Base-by-base conservation (phyloP, 164 flowering plant genomes). In the Sedum album region DNA sequence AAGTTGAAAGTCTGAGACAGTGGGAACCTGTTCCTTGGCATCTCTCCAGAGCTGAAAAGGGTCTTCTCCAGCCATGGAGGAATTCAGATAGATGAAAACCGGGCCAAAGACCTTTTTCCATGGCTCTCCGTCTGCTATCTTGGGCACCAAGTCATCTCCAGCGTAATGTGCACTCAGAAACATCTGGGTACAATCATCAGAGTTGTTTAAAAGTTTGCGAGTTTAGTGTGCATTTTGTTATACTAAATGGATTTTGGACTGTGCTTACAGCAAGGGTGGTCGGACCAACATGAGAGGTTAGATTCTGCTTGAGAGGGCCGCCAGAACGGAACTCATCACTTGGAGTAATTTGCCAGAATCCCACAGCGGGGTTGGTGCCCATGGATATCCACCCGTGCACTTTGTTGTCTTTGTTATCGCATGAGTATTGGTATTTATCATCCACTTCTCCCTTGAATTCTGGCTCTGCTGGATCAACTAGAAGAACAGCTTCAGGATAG, bases 81-180 rank as follows among this genome's bases (percentile, higher is more conserved):
- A 83, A 74, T 95, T 95, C n/a, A 90, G 80, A 76, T 92, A 86
- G 36, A 88, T 77, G 68, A 88, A 94, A 66, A 88, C 88, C 0
- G 99, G 99, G 13, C 99, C 96, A 71, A 88, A 95, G 6, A 95
- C 97, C 66, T 87, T 95, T 80, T 95, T 95, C 99, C 99, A 95
- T 1, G 80, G 73, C 74, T 95, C 99, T 8, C 84, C 84, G 14
- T 75, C 60, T 62, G 65, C 73, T 48, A 92, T 75, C 51, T 76
- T 77, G 1, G 82, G 73, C 30, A 72, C 74, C 57, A 88, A 74
- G 69, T 79, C 80, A n/a, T 80, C 81, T 35, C 97, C 97, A 6
- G 90, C 74, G 66, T 95, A 95, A 73, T 95, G 99, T 15, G 76
- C 71, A 72, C 96, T 88, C 4, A 76, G 69, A 81, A 91, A 90